These are phyloP conservation scores for Sarcomyxa edulis DNA, from an alignment of 768 basidiomycete species.

Conservation along the genomic window DNA sequence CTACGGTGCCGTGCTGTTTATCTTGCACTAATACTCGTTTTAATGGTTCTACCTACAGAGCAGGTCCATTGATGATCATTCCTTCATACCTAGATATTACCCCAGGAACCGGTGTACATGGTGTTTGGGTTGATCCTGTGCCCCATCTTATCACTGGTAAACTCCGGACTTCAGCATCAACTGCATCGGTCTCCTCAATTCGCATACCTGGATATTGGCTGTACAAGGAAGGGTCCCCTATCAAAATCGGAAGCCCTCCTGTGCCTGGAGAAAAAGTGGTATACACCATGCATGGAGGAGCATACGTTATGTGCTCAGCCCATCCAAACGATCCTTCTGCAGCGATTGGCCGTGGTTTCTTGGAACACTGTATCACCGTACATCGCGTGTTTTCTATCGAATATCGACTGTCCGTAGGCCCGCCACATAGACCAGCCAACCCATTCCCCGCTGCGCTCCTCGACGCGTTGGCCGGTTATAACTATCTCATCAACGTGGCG, in stretches of 20 bases:
- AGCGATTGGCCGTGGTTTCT: constrained; percentile 37
- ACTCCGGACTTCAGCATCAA: constrained; percentile 32
- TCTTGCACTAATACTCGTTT: background rate
- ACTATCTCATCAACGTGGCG: constrained; percentile 55
- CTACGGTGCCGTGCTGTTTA: constrained; percentile 1
- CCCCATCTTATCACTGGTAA: constrained; percentile 38
- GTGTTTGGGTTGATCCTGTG: constrained; percentile 43
- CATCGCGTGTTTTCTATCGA: constrained; percentile 57
- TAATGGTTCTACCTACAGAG: background rate
- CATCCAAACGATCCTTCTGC: constrained; percentile 48
- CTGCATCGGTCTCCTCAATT: constrained; percentile 32
- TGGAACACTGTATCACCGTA: constrained; percentile 35
- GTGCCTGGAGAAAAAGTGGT: constrained; percentile 50
- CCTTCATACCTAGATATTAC: constrained; percentile 38
- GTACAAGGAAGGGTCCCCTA: constrained; percentile 33
- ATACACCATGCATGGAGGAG: constrained; percentile 64
- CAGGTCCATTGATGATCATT: background rate
- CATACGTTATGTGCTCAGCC: constrained; percentile 47
- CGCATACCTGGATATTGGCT: constrained; percentile 57
- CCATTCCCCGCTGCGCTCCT: constrained; percentile 75
- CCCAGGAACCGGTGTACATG: constrained; percentile 34
- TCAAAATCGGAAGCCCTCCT: constrained; percentile 30
- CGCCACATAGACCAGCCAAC: constrained; percentile 35
- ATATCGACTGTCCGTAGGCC: constrained; percentile 58
- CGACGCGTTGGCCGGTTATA: constrained; percentile 70